A percentile compares a stretch with the other conserved stretches of the same genome.
Conservation (phyloP, 1,284 basidiomycete genomes). For the Rhodotorula sp. region DNA sequence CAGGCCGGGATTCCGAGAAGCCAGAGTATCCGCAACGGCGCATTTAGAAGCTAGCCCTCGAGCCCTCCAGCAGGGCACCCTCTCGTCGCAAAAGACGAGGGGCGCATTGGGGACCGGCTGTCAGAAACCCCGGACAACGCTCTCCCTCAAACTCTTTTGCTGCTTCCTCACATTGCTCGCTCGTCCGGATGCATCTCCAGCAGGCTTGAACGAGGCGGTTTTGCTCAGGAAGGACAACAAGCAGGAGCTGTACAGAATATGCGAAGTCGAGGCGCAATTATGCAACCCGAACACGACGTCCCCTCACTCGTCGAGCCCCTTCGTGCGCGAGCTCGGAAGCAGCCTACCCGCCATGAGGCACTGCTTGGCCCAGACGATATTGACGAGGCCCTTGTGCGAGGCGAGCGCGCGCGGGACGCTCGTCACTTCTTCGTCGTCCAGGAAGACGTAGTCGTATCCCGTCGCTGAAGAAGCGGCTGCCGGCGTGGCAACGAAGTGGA, state of each 20-base stretch:
- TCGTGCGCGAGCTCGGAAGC: conserved; percentile 15
- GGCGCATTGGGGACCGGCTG: conserved; percentile 9
- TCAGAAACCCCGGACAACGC: conserved; percentile 1
- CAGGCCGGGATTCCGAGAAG: conserved; percentile 34
- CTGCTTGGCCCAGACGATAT: conserved; percentile 76
- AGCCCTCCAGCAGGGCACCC: not conserved
- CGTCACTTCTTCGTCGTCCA: conserved; percentile 57
- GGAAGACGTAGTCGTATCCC: conserved; percentile 65
- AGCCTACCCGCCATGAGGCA: conserved; percentile 65
- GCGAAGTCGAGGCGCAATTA: not conserved
- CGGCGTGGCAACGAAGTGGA: conserved; percentile 60
- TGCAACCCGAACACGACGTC: not conserved
- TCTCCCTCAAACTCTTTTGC: not conserved
- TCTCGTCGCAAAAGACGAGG: not conserved
- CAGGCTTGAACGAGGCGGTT: too few relatives aligned
- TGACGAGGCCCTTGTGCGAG: conserved; percentile 51
- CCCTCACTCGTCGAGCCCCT: conserved; percentile 7
- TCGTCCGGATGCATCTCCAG: too few relatives aligned
- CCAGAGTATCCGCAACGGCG: conserved; percentile 11
- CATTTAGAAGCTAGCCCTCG: conserved; percentile 15
- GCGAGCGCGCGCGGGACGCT: conserved; percentile 44
- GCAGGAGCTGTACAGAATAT: not conserved
- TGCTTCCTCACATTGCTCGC: not conserved
- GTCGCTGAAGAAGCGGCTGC: conserved; percentile 52
- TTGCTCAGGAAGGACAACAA: not conserved